Evolutionary conservation across 768 basidiomycete species (phyloP).

Genomic region (Crucibulum laeve): DNA sequence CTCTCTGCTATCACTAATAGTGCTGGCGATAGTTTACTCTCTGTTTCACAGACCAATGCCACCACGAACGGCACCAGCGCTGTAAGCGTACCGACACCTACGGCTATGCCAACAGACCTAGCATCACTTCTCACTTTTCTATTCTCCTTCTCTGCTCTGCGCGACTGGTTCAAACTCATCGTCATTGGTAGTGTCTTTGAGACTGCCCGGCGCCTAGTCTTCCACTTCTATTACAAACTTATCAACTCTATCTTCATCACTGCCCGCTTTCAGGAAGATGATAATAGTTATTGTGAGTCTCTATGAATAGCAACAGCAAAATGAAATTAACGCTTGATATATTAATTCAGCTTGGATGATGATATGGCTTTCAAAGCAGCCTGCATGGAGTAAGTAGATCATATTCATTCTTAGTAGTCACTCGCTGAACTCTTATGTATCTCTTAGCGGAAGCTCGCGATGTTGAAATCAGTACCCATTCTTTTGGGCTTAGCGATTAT

Average conservation of each 20-base stretch:
- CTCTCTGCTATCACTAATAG: slow-evolving; percentile 11
- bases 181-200: slow-evolving; percentile 62
- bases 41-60: slow-evolving; percentile 3
- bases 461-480: slow-evolving; percentile 44
- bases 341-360: slow-evolving; percentile 58
- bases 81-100: slow-evolving; percentile 7
- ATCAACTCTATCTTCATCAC: slow-evolving; percentile 58
- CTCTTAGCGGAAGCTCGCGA: slow-evolving; percentile 35
- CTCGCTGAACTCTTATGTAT: slow-evolving; percentile 11
- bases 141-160: slow-evolving; percentile 48
- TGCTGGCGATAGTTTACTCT: background rate
- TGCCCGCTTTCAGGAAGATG: slow-evolving; percentile 54
- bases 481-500: slow-evolving; percentile 28
- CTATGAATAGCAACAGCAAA: slow-evolving; percentile 2
- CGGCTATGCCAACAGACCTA: slow-evolving; percentile 12
- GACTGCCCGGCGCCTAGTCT: slow-evolving; percentile 43
- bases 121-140: slow-evolving; percentile 37
- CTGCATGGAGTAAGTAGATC: slow-evolving; percentile 49
- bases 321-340: background rate
- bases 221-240: slow-evolving; percentile 35
- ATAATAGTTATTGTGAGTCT: slow-evolving; percentile 51
- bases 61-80: slow-evolving; percentile 5
- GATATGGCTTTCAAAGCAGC: slow-evolving; percentile 61
- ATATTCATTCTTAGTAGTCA: background rate
- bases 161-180: slow-evolving; percentile 63